phyloP scores from a whole-genome alignment of 2,329 filamentous ascomycete genomes.

The Shiraia bambusicola region DNA sequence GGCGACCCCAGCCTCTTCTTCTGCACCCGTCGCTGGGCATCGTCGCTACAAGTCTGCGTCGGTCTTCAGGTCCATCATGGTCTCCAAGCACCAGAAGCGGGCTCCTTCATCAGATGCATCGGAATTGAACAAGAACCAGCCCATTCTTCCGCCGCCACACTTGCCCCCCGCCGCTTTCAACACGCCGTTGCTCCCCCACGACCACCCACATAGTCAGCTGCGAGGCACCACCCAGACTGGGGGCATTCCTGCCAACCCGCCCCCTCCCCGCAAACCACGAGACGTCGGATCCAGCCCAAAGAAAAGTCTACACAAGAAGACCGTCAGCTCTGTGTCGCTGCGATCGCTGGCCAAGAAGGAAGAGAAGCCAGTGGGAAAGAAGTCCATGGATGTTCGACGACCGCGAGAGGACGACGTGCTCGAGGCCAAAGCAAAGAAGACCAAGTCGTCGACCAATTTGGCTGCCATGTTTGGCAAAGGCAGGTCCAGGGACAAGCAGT shows the following conservation, averaged over 20 bases:
- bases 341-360: conserved; percentile 53
- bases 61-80: conserved; percentile 56
- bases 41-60: conserved; percentile 46
- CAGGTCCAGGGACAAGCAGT: conserved; percentile 64
- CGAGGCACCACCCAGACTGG: conserved; percentile 30
- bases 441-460: conserved; percentile 83
- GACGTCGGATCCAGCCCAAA: conserved; percentile 40
- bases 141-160: conserved; percentile 22
- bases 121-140: conserved; percentile 25
- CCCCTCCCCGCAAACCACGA: conserved; percentile 43
- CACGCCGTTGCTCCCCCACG: conserved; percentile 51
- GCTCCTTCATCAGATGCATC: conserved; percentile 49
- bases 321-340: conserved; percentile 56
- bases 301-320: conserved; percentile 53
- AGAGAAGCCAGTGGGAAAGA: conserved; percentile 36
- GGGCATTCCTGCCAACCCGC: conserved; percentile 42
- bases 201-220: conserved; percentile 50
- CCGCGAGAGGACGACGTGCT: conserved; percentile 30
- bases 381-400: conserved; percentile 32
- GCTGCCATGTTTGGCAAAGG: conserved; percentile 71
- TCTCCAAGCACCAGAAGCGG: conserved; percentile 52
- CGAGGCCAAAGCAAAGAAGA: conserved; percentile 61
- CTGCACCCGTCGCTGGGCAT: conserved; percentile 33
- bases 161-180: conserved; percentile 27
- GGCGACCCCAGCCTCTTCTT: conserved; percentile 24